phyloP scores from a whole-genome alignment of 2,329 filamentous ascomycete species.

The Alternaria panax region DNA sequence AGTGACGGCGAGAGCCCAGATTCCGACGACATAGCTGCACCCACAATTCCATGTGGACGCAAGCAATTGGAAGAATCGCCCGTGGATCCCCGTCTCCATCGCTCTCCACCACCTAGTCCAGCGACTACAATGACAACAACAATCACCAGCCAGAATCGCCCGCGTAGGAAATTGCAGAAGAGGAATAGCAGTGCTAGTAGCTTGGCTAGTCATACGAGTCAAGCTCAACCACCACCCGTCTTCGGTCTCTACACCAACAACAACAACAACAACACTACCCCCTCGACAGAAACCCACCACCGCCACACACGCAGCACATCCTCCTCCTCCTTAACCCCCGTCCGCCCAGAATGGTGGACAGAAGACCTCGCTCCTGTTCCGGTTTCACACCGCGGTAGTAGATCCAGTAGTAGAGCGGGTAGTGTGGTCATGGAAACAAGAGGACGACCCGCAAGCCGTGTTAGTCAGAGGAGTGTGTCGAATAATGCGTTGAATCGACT shows the following conservation, averaged over 20 bases:
- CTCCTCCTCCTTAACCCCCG: background rate
- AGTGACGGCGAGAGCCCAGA: conserved; percentile 6
- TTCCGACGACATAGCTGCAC: background rate
- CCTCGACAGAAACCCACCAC: no score
- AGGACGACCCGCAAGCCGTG: background rate
- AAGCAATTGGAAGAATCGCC: conserved; percentile 17
- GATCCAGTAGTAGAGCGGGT: background rate
- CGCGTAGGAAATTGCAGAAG: conserved; percentile 13
- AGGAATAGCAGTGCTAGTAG: conserved; percentile 14
- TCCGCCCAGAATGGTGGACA: conserved; percentile 13
- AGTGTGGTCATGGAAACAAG: background rate
- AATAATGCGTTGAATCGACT: conserved; percentile 7
- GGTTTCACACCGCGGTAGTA: background rate
- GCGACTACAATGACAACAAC: conserved; percentile 19
- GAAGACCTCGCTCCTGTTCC: conserved; percentile 8
- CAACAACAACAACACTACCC: no score
- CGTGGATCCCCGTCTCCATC: conserved; percentile 14
- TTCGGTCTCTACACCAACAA: background rate
- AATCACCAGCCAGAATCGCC: background rate
- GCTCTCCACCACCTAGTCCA: conserved; percentile 1
- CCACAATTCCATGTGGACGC: background rate
- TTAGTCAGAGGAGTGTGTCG: background rate
- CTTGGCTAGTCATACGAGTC: conserved; percentile 1
- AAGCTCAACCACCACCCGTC: background rate
- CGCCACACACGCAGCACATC: conserved; percentile 9